Percentiles rank a stretch among this genome's conserved stretches.
Conservation (phyloP, 768 basidiomycete genomes). For the Tylopilus subfusipes region DNA sequence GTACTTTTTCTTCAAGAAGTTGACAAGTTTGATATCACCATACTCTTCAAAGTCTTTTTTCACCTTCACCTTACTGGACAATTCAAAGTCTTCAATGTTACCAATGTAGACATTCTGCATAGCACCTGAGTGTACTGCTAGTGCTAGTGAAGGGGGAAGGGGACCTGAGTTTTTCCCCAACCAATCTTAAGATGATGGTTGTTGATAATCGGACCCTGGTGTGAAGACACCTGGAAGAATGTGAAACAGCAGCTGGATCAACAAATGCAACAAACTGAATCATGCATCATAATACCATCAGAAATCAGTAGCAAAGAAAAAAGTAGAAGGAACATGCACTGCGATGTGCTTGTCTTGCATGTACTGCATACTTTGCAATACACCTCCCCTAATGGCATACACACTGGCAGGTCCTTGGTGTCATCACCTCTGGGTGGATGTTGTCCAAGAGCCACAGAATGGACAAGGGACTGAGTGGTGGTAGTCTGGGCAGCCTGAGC, state of each 20-base stretch:
- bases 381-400: constrained; percentile 95
- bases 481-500: constrained; percentile 84
- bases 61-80: constrained; percentile 84
- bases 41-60: constrained; percentile 93
- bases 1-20: constrained; percentile 91
- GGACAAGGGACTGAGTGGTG: constrained; percentile 67
- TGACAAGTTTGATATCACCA: constrained; percentile 96
- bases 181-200: constrained; percentile 94
- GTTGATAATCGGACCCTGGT: constrained; percentile 86
- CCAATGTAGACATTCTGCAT: constrained; percentile 97
- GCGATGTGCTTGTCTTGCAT: constrained; percentile 98
- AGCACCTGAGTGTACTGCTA: constrained; percentile 89
- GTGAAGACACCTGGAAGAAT: constrained; percentile 90
- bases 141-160: constrained; percentile 74
- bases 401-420: constrained; percentile 90
- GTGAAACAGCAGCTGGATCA: constrained; percentile 86
- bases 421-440: constrained; percentile 95
- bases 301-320: constrained; percentile 3
- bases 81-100: constrained; percentile 92
- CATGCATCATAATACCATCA: background rate
- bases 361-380: constrained; percentile 90
- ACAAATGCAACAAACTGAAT: constrained; percentile 91
- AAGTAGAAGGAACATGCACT: constrained; percentile 44
- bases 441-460: constrained; percentile 69
- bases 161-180: constrained; percentile 97